Percentiles rank a stretch among this genome's conserved stretches.
These are phyloP conservation scores for Yarrowia sp. DNA, from an alignment of 805 yeast species.

Conservation along the genomic window DNA sequence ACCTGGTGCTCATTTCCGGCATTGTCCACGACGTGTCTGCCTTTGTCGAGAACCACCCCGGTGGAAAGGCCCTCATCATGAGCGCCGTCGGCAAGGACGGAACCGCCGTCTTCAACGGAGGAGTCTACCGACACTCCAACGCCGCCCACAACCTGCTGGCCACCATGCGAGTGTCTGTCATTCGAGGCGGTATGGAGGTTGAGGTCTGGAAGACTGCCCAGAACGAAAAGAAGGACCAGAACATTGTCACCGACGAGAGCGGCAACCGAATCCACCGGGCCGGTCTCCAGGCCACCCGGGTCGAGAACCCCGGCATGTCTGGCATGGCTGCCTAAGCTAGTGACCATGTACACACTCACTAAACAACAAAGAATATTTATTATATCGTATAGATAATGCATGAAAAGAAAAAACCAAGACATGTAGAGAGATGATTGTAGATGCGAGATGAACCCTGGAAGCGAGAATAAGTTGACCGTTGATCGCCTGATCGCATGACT, in stretches of 20 bases:
- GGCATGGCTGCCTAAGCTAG: slow-evolving; percentile 63
- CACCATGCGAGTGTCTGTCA: slow-evolving; percentile 90
- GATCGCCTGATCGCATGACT: too few relatives aligned
- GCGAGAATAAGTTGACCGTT: too few relatives aligned
- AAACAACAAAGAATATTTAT: slow-evolving; percentile 34
- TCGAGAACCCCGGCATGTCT: slow-evolving; percentile 55
- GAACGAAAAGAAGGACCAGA: slow-evolving; percentile 68
- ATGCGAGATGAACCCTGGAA: too few relatives aligned
- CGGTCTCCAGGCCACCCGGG: slow-evolving; percentile 64
- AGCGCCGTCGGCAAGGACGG: slow-evolving; percentile 93
- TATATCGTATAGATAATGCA: slow-evolving; percentile 34
- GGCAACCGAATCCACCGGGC: slow-evolving; percentile 66
- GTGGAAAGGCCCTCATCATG: slow-evolving; percentile 79
- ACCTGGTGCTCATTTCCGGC: slow-evolving; percentile 83
- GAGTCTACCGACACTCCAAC: slow-evolving; percentile 89
- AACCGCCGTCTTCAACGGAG: slow-evolving; percentile 92
- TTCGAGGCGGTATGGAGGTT: slow-evolving; percentile 80
- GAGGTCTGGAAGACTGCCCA: slow-evolving; percentile 82
- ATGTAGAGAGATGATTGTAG: too few relatives aligned
- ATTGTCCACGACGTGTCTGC: slow-evolving; percentile 94
- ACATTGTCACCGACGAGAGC: slow-evolving; percentile 60
- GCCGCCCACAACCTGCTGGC: slow-evolving; percentile 92
- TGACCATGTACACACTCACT: too few relatives aligned
- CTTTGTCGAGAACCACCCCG: slow-evolving; percentile 91
- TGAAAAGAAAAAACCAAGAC: not conserved